Evolutionary conservation across 768 basidiomycete genomes (phyloP), one percentile per base, ranked within the genome.

Genomic region (Rhodotorula graminis): DNA sequence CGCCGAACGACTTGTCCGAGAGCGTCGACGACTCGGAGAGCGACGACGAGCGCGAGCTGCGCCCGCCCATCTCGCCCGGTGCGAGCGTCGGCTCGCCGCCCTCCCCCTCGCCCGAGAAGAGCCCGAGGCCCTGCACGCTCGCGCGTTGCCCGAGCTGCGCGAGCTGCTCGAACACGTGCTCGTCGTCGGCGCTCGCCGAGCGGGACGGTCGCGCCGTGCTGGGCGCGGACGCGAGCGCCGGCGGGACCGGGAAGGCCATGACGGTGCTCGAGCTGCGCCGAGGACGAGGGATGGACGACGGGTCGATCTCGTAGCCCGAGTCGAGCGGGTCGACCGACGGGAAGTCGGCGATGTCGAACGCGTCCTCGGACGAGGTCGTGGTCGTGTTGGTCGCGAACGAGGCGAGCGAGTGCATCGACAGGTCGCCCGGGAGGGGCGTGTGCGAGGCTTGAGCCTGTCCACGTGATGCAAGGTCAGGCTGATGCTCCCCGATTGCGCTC

Each of bases 321-420:
- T 49, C 16, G 65, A 74, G 62, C n/a, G 58, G 49, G 15, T 55
- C 66, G 66, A 71, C 29, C 9, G 65, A 62, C 14, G 66, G 69
- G 27, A 70, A 74, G 53, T 74, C 73, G 69, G 70, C 69, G 31
- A 74, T 67, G 59, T 74, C 67, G 66, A 74, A 74, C 0, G 67
- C 67, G 68, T 73, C 72, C 18, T 73, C 72, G 2, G 67, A 68
- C 7, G 66, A 67, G 46, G 64, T 25, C 6, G 25, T 56, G 19
- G 71, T 64, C 23, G 57, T 55, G 33, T 33, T 56, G 18, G 71
- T 61, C 14, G 67, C 58, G n/a, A 72, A 52, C 15, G 71, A 68
- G 0, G 67, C 63, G 44, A 72, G 66, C 19, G 67, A 68, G 40
- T 25, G 65, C 18, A 59, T 29, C 58, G 71, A 72, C 3, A 27